Evolutionary conservation across 2,329 filamentous ascomycete species (phyloP).

Genomic region (Lachnellula suecica): DNA sequence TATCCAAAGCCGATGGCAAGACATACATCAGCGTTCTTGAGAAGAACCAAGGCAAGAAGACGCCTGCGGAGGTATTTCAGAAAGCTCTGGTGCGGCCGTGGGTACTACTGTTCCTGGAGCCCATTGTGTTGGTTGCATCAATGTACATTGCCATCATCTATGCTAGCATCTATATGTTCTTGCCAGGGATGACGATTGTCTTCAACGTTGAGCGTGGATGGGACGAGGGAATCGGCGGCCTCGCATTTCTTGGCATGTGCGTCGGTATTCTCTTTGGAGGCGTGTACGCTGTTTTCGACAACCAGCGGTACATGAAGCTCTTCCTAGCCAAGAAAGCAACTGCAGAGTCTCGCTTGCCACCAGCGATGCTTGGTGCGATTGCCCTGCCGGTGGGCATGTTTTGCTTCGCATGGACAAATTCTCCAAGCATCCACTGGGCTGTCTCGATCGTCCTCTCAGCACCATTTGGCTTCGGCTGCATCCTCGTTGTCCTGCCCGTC

Average conservation of each 20-base stretch:
- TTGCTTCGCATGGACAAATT: constrained; percentile 72
- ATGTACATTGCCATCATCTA: constrained; percentile 78
- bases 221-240: constrained; percentile 54
- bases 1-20: constrained; percentile 52
- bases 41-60: background rate
- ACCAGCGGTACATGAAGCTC: constrained; percentile 46
- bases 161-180: constrained; percentile 55
- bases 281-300: constrained; percentile 33
- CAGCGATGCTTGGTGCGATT: constrained; percentile 70
- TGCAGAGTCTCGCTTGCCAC: constrained; percentile 78
- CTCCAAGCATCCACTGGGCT: constrained; percentile 70
- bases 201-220: constrained; percentile 60
- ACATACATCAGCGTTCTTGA: background rate
- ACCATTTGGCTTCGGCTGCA: constrained; percentile 52
- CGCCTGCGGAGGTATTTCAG: background rate
- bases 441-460: constrained; percentile 67
- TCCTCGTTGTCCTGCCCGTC: constrained; percentile 43
- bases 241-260: constrained; percentile 52
- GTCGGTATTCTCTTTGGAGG: constrained; percentile 34
- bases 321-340: constrained; percentile 11
- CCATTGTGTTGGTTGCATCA: constrained; percentile 72
- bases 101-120: constrained; percentile 67
- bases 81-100: constrained; percentile 68
- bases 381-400: constrained; percentile 77
- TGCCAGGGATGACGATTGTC: constrained; percentile 63